Base-by-base conservation (phyloP, 2,329 filamentous ascomycete species). In the Colletotrichum sp. region DNA sequence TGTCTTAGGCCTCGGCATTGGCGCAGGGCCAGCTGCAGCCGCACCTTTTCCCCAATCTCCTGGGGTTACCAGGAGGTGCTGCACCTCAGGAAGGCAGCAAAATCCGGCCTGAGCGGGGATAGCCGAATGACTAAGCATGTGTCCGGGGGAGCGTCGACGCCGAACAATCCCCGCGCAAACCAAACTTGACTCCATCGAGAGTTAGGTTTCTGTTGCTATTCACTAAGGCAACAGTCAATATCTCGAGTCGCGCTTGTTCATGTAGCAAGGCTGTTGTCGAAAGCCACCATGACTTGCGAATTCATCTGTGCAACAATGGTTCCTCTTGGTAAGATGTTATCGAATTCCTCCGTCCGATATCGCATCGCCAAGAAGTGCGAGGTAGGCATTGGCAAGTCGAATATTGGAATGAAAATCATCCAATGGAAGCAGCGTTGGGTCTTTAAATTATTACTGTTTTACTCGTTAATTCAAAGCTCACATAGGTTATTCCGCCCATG, bases 1-100 rank as follows among this genome's bases (percentile, higher is more conserved):
- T 68, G 65, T 49, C 57, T 73, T 65, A 74, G 70, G 75, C 75
- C 75, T 76, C 75, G 75, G 75, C 75, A 76, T 75, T 75, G 71
- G 66, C 64, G 59, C n/a, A 65, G 28, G 26, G 57, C 64, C 70
- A 74, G 65, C 60, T 74, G 69, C 70, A 76, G 70, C 70, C 73
- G 69, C 26, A 64, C 28, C 36, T 52, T 52, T 52, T 52, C 71
- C 52, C 65, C 71, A 62, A 67, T 52, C 65, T n/a, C 32, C 44
- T 24, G 26, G 64, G 57, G 57, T 36, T 49, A 63, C 69, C n/a
- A 62, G 49, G 39, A 72, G 52, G 34, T 18, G 36, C 24, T 26
- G 52, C 28, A 34, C 26, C 57, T 59, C 68, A 49, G 49, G 24
- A 13, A 26, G 55, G 64, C 30, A 57, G 39, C 18, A 67, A 67